Evolutionary conservation across 306 rosid species (phyloP), one percentile per base, ranked within the genome.

Genomic region (Casuarina equisetifolia): DNA sequence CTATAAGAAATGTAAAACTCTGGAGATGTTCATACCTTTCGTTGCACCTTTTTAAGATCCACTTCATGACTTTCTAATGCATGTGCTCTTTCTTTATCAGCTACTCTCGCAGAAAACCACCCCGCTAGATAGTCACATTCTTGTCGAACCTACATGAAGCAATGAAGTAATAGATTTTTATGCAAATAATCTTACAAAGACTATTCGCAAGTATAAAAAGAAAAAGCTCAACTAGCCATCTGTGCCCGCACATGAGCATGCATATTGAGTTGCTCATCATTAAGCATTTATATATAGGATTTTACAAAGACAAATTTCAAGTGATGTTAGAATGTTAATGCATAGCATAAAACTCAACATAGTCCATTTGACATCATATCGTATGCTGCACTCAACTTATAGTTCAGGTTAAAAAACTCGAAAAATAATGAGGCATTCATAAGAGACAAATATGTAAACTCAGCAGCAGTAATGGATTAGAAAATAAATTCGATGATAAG

Each of bases 61-160:
- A 49, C 84, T 83, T 74, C 82, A 79, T 90, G 87, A 77, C 79
- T 85, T 77, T 91, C 89, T 68, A 87, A 69, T 66, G 61, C 78
- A 74, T 76, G 77, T 19, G 45, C 76, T 80, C 83, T 90, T 85
- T 88, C 83, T 75, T 84, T 83, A 82, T 87, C 90, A 83, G 83
- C 86, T 73, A 88, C 88, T 72, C 74, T 81, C 0, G 89, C 72
- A 16, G 85, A 85, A 82, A 82, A 69, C 54, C 78, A 80, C 43
- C 98, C 98, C 3, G 93, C 83, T 78, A 92, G 77, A 83, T 81
- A 89, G 63, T 83, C 84, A 73, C 98, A 88, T 75, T 92, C 97
- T 83, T 81, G 81, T 42, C 97, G 89, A 74, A 94, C 97, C 98
- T 94, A 76, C 7, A 82, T 76, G 25, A 53, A 76, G 36, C 76